A percentile compares a stretch with the other conserved stretches of the same genome.
Evolutionary conservation across 805 yeast genomes (phyloP).

Genomic region (Yamadazyma laniorum): DNA sequence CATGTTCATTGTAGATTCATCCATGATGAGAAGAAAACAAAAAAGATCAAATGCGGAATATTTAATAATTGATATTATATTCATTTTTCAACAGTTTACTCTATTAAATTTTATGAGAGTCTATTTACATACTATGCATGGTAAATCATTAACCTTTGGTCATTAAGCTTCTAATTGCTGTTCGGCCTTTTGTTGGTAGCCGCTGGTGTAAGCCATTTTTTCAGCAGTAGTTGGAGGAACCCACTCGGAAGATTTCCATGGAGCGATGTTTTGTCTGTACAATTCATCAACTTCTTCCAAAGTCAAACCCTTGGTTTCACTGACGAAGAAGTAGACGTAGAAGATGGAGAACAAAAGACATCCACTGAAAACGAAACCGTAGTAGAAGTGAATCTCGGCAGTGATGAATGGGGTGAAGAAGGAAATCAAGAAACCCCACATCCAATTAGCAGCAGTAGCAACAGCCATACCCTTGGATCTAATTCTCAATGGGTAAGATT

Average conservation of each 20-base stretch:
- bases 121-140: background rate
- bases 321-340: slow-evolving; percentile 69
- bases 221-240: slow-evolving; percentile 40
- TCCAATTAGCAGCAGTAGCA: slow-evolving; percentile 65
- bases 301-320: slow-evolving; percentile 78
- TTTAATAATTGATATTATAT: background rate
- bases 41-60: background rate
- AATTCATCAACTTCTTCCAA: slow-evolving; percentile 79
- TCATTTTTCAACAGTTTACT: no score
- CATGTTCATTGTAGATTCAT: slow-evolving; percentile 4
- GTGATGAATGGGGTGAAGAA: slow-evolving; percentile 68
- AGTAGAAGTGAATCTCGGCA: slow-evolving; percentile 55
- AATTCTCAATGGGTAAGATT: slow-evolving; percentile 64
- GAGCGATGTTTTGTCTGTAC: slow-evolving; percentile 42
- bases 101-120: no score
- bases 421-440: slow-evolving; percentile 60
- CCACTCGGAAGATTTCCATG: slow-evolving; percentile 48
- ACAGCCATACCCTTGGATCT: slow-evolving; percentile 62
- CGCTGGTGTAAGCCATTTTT: slow-evolving; percentile 9
- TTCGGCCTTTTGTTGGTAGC: slow-evolving; percentile 10
- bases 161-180: slow-evolving; percentile 1
- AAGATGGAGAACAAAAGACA: slow-evolving; percentile 60
- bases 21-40: slow-evolving; percentile 1
- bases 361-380: slow-evolving; percentile 66
- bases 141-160: background rate